These are phyloP conservation scores for Pseudonectria buxi DNA, from an alignment of 2,329 filamentous ascomycete genomes.

Conservation along the genomic window DNA sequence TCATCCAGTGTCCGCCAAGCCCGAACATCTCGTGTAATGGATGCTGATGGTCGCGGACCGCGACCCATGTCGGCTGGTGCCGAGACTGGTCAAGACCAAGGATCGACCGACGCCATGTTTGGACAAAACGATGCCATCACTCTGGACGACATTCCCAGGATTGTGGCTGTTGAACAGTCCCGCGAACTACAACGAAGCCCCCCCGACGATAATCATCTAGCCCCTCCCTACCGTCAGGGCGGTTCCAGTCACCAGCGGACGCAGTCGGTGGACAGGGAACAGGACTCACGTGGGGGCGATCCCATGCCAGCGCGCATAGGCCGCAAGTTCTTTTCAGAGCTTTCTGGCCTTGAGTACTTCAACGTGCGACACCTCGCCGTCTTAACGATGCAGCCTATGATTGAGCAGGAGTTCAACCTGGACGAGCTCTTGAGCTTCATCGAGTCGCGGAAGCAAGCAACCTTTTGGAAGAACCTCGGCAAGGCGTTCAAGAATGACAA, in stretches of 20 bases:
- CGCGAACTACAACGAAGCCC: slow-evolving; percentile 72
- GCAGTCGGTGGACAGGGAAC: slow-evolving; percentile 48
- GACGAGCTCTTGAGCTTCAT: slow-evolving; percentile 91
- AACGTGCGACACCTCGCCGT: slow-evolving; percentile 94
- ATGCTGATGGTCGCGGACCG: slow-evolving; percentile 54
- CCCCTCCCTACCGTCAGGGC: slow-evolving; percentile 30
- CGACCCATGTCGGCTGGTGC: slow-evolving; percentile 67
- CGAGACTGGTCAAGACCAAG: slow-evolving; percentile 38
- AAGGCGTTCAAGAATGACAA: slow-evolving; percentile 91
- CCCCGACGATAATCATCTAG: slow-evolving; percentile 12
- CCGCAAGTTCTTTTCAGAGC: slow-evolving; percentile 90
- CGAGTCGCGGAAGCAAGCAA: slow-evolving; percentile 79
- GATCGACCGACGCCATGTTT: slow-evolving; percentile 74
- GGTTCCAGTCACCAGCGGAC: slow-evolving; percentile 61
- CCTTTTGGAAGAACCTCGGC: slow-evolving; percentile 97
- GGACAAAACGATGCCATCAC: slow-evolving; percentile 87
- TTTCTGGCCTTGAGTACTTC: slow-evolving; percentile 93
- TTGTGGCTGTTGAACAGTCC: slow-evolving; percentile 92
- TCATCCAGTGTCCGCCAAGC: slow-evolving; percentile 90
- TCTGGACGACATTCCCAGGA: slow-evolving; percentile 90
- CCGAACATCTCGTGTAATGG: slow-evolving; percentile 84
- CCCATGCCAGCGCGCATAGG: slow-evolving; percentile 46
- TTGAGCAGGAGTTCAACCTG: slow-evolving; percentile 85
- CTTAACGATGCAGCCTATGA: slow-evolving; percentile 84
- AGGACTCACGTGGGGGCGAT: slow-evolving; percentile 46